phyloP scores from a whole-genome alignment of 2,329 filamentous ascomycete genomes.

The Elsinoe batatas region DNA sequence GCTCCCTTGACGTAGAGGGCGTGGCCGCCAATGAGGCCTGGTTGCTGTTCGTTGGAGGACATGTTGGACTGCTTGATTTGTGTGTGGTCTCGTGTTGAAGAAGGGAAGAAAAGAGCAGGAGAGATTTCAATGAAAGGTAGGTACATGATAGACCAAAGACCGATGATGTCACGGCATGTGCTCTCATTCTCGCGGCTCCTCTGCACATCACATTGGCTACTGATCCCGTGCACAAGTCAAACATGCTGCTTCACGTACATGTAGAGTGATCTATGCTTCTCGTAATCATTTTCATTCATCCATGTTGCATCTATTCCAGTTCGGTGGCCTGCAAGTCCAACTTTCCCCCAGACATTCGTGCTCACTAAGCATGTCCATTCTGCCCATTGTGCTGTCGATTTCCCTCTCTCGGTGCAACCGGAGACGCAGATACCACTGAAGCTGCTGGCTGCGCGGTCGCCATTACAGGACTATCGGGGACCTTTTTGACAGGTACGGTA shows the following conservation, averaged over 20 bases:
- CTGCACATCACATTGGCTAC: neutral
- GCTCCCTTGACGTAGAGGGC: slow-evolving; percentile 61
- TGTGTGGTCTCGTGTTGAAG: neutral
- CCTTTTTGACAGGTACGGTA: slow-evolving; percentile 25
- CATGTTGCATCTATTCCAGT: neutral
- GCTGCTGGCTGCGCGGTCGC: neutral
- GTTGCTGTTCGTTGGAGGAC: slow-evolving; percentile 17
- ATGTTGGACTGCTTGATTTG: slow-evolving; percentile 10
- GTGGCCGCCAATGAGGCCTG: slow-evolving; percentile 48
- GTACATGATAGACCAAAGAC: too few relatives aligned
- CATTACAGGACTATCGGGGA: slow-evolving; percentile 13
- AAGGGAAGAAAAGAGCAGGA: too few relatives aligned
- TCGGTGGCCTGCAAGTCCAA: neutral
- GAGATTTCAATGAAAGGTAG: too few relatives aligned
- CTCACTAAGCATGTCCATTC: neutral
- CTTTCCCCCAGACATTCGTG: neutral
- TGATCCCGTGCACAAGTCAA: too few relatives aligned
- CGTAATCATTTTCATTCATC: neutral
- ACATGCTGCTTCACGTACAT: too few relatives aligned
- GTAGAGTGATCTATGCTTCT: too few relatives aligned
- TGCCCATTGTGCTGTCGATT: neutral
- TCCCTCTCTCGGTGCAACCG: neutral
- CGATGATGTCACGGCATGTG: neutral
- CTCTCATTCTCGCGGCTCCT: neutral
- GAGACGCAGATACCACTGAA: neutral